These are phyloP conservation scores for Chalaropsis ovoidea DNA, from an alignment of 2,329 filamentous ascomycete genomes.

Conservation along the genomic window DNA sequence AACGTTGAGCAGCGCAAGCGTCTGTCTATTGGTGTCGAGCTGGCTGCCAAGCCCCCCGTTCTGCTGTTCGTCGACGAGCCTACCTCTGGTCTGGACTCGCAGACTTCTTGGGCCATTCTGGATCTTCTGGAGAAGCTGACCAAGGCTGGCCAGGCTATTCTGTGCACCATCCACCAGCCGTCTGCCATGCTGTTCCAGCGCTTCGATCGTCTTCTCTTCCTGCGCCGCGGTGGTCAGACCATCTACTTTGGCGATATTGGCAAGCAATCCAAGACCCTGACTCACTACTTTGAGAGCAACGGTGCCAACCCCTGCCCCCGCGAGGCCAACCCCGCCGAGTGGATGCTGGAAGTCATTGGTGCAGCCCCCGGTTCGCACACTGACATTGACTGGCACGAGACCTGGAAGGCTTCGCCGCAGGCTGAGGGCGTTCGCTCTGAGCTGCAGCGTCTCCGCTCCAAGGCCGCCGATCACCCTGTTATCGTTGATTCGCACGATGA, in stretches of 20 bases:
- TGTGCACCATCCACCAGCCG: slow-evolving; percentile 98
- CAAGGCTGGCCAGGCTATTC: slow-evolving; percentile 78
- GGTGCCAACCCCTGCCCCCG: slow-evolving; percentile 54
- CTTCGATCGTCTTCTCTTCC: slow-evolving; percentile 71
- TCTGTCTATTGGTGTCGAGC: slow-evolving; percentile 89
- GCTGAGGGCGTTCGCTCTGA: slow-evolving; percentile 47
- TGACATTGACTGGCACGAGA: slow-evolving; percentile 55
- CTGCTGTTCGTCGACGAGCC: slow-evolving; percentile 91
- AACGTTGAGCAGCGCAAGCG: slow-evolving; percentile 63
- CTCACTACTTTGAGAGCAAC: slow-evolving; percentile 65
- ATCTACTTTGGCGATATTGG: slow-evolving; percentile 78
- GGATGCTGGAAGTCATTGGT: slow-evolving; percentile 57
- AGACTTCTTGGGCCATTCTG: slow-evolving; percentile 87
- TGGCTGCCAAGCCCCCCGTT: slow-evolving; percentile 81
- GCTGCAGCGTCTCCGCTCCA: slow-evolving; percentile 46
- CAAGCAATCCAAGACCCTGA: slow-evolving; percentile 56
- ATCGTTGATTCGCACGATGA: slow-evolving; percentile 29
- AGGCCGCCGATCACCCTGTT: slow-evolving; percentile 29
- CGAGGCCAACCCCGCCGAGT: slow-evolving; percentile 71
- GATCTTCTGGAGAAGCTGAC: slow-evolving; percentile 82
- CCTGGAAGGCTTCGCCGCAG: slow-evolving; percentile 52
- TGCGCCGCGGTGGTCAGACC: slow-evolving; percentile 63
- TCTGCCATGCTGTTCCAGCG: slow-evolving; percentile 89
- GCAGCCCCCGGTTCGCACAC: slow-evolving; percentile 54
- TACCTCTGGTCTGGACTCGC: slow-evolving; percentile 84